A percentile compares a stretch with the other conserved stretches of the same genome.
phyloP scores from a whole-genome alignment of 106 monocot species.

The Dioscorea zingiberensis region DNA sequence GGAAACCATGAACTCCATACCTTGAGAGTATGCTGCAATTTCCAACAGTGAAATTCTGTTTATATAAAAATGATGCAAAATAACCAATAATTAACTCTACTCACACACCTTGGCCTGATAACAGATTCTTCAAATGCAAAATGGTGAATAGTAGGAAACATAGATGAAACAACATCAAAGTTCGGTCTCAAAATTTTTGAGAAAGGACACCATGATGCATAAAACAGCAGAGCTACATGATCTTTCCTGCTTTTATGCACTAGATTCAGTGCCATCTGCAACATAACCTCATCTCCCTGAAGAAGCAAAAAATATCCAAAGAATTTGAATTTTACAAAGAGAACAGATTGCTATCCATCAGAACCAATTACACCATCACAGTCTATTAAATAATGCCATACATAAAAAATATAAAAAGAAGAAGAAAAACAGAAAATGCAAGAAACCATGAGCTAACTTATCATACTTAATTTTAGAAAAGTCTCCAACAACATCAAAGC shows the following conservation, averaged over 20 bases:
- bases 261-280: slow-evolving; percentile 53
- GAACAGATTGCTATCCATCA: neutral
- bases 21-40: slow-evolving; percentile 66
- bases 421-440: no score
- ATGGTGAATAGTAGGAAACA: slow-evolving; percentile 74
- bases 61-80: neutral
- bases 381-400: no score
- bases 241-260: slow-evolving; percentile 45
- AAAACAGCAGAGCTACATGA: slow-evolving; percentile 68
- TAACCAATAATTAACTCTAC: neutral
- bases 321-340: neutral
- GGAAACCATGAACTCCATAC: slow-evolving; percentile 89
- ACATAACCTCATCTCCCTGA: slow-evolving; percentile 64
- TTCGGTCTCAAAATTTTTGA: slow-evolving; percentile 65
- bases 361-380: neutral
- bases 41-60: neutral
- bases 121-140: slow-evolving; percentile 87
- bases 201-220: slow-evolving; percentile 98
- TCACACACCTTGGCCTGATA: slow-evolving; percentile 66
- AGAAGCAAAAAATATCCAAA: neutral
- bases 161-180: slow-evolving; percentile 38
- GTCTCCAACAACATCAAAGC: no score
- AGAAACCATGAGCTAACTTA: no score
- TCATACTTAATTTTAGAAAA: no score
- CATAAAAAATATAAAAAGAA: no score